Evolutionary conservation across 176 grass and related monocot species (phyloP).

Genomic region (Luzula sylvatica): DNA sequence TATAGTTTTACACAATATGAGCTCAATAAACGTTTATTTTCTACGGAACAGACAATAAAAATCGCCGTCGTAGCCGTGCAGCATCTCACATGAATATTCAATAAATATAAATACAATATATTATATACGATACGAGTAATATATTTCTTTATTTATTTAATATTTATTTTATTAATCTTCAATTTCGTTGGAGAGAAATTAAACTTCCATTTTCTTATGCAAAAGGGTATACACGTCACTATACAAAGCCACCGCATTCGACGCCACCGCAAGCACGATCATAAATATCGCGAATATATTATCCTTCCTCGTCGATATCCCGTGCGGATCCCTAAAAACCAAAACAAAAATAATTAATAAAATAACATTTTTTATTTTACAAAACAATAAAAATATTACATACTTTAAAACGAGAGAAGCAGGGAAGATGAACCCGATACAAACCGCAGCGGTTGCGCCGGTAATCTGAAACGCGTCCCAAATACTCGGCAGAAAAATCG

Average conservation of each 20-base stretch:
- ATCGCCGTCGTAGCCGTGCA: no score
- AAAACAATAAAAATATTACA: background rate
- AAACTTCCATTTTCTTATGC: constrained; percentile 43
- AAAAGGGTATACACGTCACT: constrained; percentile 54
- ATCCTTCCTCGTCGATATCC: constrained; percentile 48
- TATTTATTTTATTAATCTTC: no score
- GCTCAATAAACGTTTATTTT: no score
- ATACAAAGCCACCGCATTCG: constrained; percentile 75
- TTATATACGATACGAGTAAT: no score
- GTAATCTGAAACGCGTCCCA: constrained; percentile 86
- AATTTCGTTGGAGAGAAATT: constrained; percentile 13
- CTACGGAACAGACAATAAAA: no score
- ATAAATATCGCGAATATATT: constrained; percentile 69
- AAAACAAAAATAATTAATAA: background rate
- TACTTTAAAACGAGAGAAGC: constrained; percentile 70
- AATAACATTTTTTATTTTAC: background rate
- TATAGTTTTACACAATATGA: no score
- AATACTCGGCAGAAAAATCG: constrained; percentile 77
- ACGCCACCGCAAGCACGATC: constrained; percentile 63
- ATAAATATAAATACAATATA: no score
- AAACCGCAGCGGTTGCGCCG: constrained; percentile 62
- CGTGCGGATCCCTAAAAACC: constrained; percentile 56
- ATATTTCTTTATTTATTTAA: no score
- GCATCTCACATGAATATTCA: no score
- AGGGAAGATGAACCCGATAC: constrained; percentile 87